These are phyloP conservation scores for Testicularia cyperi DNA, from an alignment of 1,284 basidiomycete genomes.

Conservation along the genomic window DNA sequence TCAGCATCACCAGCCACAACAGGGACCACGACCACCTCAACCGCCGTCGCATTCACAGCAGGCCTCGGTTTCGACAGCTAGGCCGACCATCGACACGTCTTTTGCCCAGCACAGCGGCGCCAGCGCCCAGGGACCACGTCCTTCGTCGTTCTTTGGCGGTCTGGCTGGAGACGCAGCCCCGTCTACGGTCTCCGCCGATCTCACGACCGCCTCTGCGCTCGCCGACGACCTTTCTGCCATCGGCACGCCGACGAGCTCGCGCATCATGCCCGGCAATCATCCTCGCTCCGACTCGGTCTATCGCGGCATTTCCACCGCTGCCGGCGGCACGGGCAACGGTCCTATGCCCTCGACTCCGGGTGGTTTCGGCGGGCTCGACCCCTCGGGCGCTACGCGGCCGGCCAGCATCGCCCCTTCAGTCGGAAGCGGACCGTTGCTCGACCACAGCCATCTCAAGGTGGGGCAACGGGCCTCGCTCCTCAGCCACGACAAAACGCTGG, in stretches of 20 bases:
- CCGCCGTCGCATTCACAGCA: too few relatives aligned
- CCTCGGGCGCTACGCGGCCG: conserved; percentile 39
- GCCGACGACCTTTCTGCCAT: too few relatives aligned
- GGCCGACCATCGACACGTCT: too few relatives aligned
- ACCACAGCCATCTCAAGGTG: conserved; percentile 89
- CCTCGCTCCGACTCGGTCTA: conserved; percentile 16
- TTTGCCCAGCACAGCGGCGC: conserved; percentile 3
- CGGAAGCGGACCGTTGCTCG: conserved; percentile 66
- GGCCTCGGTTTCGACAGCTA: too few relatives aligned
- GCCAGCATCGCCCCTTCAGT: conserved; percentile 49
- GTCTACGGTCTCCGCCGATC: conserved; percentile 9
- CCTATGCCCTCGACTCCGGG: conserved; percentile 27
- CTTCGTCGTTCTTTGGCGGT: conserved; percentile 45
- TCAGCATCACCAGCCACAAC: conserved; percentile 17
- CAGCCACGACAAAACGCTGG: conserved; percentile 90
- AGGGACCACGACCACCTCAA: too few relatives aligned
- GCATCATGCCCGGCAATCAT: too few relatives aligned
- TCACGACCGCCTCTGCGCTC: conserved; percentile 1
- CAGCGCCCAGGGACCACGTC: conserved; percentile 12
- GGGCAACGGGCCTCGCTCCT: conserved; percentile 88
- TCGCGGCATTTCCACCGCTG: conserved; percentile 43
- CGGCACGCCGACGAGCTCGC: too few relatives aligned
- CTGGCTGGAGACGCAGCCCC: conserved; percentile 6
- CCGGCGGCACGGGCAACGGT: conserved; percentile 44
- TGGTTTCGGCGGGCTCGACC: conserved; percentile 31